Percentiles rank a stretch among this genome's conserved stretches.
These are phyloP conservation scores for Jamesozyma hellenica DNA, from an alignment of 805 yeast genomes.

Conservation along the genomic window DNA sequence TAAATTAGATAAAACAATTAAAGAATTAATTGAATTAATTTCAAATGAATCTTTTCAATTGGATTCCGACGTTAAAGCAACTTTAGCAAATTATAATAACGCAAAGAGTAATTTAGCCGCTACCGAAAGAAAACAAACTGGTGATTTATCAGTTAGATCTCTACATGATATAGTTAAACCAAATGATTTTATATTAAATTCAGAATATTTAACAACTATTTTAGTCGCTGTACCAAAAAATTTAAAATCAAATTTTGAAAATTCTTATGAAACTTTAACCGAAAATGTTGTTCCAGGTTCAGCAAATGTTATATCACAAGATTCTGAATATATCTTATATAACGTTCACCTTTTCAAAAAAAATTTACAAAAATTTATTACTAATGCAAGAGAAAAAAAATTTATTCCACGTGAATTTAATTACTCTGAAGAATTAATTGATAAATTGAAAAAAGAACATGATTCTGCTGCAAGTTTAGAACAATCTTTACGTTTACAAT, in stretches of 20 bases:
- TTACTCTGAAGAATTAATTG: constrained; percentile 68
- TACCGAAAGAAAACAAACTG: constrained; percentile 86
- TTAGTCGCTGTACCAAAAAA: constrained; percentile 78
- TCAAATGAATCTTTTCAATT: constrained; percentile 70
- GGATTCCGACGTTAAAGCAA: constrained; percentile 74
- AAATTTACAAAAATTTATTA: constrained; percentile 56
- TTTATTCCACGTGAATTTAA: constrained; percentile 90
- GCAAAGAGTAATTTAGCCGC: constrained; percentile 79
- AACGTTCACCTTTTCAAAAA: constrained; percentile 81
- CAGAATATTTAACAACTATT: constrained; percentile 81
- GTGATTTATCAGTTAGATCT: constrained; percentile 85
- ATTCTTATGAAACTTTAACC: constrained; percentile 64
- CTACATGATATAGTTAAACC: constrained; percentile 81
- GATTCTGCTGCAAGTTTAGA: constrained; percentile 68
- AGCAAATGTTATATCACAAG: constrained; percentile 60
- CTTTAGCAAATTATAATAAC: constrained; percentile 63
- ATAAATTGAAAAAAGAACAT: constrained; percentile 67
- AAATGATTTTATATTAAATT: constrained; percentile 70
- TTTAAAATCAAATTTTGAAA: constrained; percentile 49
- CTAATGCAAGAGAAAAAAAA: constrained; percentile 69
- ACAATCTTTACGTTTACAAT: constrained; percentile 60
- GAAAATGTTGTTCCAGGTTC: constrained; percentile 87
- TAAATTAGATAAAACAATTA: constrained; percentile 73
- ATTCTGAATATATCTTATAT: constrained; percentile 63
- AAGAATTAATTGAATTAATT: constrained; percentile 59